phyloP scores from a whole-genome alignment of 23 red algal genomes.

The Rhodosorus marinus region DNA sequence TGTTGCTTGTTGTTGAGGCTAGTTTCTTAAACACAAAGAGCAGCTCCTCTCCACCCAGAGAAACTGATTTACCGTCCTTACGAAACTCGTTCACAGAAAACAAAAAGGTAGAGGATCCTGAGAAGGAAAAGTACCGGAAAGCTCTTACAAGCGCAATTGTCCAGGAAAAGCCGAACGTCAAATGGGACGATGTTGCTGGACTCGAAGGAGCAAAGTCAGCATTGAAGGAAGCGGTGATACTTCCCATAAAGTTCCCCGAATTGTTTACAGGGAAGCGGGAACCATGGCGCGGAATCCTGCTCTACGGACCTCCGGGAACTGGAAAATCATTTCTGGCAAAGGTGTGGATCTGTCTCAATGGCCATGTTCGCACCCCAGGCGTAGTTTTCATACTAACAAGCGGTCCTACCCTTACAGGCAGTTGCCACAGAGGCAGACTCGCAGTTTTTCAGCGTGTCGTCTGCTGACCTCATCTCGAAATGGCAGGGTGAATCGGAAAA shows the following conservation, averaged over 20 bases:
- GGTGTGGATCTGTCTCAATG: too few relatives aligned
- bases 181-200: conserved; percentile 95
- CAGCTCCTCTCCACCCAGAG: neutral
- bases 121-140: conserved; percentile 20
- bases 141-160: conserved; percentile 51
- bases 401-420: too few relatives aligned
- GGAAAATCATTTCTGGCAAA: conserved; percentile 96
- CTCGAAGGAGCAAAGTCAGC: conserved; percentile 91
- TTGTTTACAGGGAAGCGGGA: conserved; percentile 85
- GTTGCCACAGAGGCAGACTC: conserved; percentile 93
- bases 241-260: conserved; percentile 71
- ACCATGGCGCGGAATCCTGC: conserved; percentile 89
- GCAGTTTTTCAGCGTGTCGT: conserved; percentile 73
- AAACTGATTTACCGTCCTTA: neutral
- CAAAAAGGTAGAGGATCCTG: neutral
- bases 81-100: neutral
- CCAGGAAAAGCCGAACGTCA: conserved; percentile 77
- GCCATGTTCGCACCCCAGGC: too few relatives aligned
- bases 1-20: too few relatives aligned
- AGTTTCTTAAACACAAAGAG: neutral
- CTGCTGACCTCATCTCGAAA: conserved; percentile 75
- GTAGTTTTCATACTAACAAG: too few relatives aligned
- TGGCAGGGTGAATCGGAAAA: conserved; percentile 99
- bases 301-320: conserved; percentile 97
- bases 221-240: conserved; percentile 83